Evolutionary conservation across 2,329 filamentous ascomycete species (phyloP), one percentile per base, ranked within the genome.

Genomic region (Thelonectria blattea): DNA sequence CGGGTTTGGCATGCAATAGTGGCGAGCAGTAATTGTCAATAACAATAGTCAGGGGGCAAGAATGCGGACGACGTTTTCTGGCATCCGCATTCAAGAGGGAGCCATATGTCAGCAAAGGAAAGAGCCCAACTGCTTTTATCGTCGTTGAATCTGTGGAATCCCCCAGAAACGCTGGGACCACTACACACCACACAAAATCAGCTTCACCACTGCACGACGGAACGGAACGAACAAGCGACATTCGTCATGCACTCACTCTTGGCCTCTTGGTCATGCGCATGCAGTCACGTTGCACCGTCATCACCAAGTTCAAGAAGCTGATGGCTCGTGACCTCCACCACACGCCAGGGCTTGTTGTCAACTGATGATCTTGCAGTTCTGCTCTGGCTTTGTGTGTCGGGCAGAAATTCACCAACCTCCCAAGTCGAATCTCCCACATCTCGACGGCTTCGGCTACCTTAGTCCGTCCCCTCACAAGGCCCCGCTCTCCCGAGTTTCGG

Each of bases 281-380:
- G 52, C 48, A 56, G 34, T 60, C 58, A 60, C 58, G 48, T 52
- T 60, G 39, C 48, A 42, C 47, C 39, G 47, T 56, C 47, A 56
- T 47, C 49, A 30, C 27, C 47, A 51, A 56, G 22, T 15, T 34
- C 14, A n/a, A 30, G 9, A 22, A 49, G 20, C 52, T 17, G 30
- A 49, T 42, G 55, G 27, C 58, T 56, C 52, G 32, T 60, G 58
- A 60, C 39, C 45, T 41, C 41, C 17, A 27, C 10, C 52, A 48
- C 52, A 51, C 47, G 57, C 42, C 32, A 39, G 43, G 45, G 12
- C 12, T 18, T 42, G 42, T 52, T 30, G 15, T 37, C 34, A 37
- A 37, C 34, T 37, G 34, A 37, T 37, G 34, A 14, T 37, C 8
- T 5, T 15, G 34, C 34, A 5, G 32, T 34, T 34, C 4, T 37